Percentiles rank a stretch among this genome's conserved stretches.
Conservation (phyloP, 2,329 filamentous ascomycete genomes). For the Fusarium protoensiforme region DNA sequence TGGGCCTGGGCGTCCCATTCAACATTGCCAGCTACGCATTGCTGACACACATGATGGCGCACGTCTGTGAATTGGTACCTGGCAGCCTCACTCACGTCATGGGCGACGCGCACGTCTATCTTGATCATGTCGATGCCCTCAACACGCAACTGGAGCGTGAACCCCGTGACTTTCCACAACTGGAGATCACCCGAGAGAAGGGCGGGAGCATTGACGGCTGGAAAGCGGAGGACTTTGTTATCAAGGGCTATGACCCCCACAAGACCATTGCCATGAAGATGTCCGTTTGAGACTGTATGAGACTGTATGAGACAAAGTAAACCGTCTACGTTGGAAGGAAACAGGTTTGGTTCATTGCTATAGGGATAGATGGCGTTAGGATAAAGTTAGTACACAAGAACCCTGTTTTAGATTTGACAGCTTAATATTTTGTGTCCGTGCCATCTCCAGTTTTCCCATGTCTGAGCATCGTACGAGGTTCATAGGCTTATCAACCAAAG, state of each 20-base stretch:
- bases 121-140: conserved; percentile 91
- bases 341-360: background rate
- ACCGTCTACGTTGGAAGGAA: background rate
- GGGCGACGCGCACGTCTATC: conserved; percentile 97
- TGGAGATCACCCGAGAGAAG: conserved; percentile 76
- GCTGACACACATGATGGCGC: conserved; percentile 93
- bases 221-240: conserved; percentile 86
- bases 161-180: conserved; percentile 81
- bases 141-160: conserved; percentile 82
- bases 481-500: background rate
- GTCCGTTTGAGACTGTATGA: conserved; percentile 77
- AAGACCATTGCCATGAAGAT: conserved; percentile 98
- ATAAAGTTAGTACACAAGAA: conserved; percentile 6
- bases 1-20: conserved; percentile 97
- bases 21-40: conserved; percentile 97
- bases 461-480: background rate
- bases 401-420: background rate
- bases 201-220: conserved; percentile 89
- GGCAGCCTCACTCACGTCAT: conserved; percentile 94
- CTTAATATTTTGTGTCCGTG: background rate
- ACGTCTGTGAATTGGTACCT: conserved; percentile 84
- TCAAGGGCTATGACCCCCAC: conserved; percentile 90
- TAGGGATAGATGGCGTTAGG: conserved; percentile 31
- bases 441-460: background rate
- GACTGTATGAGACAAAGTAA: conserved; percentile 58